Evolutionary conservation across 306 rosid genomes (phyloP), one percentile per base, ranked within the genome.

Genomic region (Prunus salicina): DNA sequence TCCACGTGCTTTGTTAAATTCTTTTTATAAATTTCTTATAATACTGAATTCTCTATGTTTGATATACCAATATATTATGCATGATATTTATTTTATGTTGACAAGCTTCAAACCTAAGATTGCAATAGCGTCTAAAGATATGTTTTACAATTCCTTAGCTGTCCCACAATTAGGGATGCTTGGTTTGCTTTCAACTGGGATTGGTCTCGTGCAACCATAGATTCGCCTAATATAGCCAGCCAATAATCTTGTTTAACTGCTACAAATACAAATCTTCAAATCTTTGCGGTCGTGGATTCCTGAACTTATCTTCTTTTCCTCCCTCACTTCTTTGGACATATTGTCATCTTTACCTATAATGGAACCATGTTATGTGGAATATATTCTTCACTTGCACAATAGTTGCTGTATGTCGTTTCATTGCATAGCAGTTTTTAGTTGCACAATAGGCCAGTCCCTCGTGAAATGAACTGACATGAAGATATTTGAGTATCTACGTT

Each of bases 1-100:
- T 62, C 74, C 47, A 43, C 50, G n/a, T 75, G 22, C 55, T 64
- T 34, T 73, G 38, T 19, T 63, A 38, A 47, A 22, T 57, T 50
- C 19, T 76, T 83, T 60, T 64, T 45, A 25, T n/a, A 53, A 57
- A 13, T 78, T 38, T 64, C 66, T 75, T 78, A 60, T 73, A 65
- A 6, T 51, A 28, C 41, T 43, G 34, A 19, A n/a, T 49, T 45
- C 4, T 30, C 25, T 19, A 19, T 30, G 3, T 34, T 15, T 46
- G 51, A 5, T 69, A 10, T 61, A 27, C 41, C 19, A 25, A 61
- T 58, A 58, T 25, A 15, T 61, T 30, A 25, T 61, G 66, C 12
- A 18, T 6, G 12, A 30, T 58, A 15, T 24, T 12, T 58, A 0
- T 61, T 52, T 52, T 16, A 64, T 64, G 22, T 64, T 1, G 15